Percentiles rank a stretch among this genome's conserved stretches.
Conservation (phyloP, 108 stramenopile species). For the Parmales sp. region DNA sequence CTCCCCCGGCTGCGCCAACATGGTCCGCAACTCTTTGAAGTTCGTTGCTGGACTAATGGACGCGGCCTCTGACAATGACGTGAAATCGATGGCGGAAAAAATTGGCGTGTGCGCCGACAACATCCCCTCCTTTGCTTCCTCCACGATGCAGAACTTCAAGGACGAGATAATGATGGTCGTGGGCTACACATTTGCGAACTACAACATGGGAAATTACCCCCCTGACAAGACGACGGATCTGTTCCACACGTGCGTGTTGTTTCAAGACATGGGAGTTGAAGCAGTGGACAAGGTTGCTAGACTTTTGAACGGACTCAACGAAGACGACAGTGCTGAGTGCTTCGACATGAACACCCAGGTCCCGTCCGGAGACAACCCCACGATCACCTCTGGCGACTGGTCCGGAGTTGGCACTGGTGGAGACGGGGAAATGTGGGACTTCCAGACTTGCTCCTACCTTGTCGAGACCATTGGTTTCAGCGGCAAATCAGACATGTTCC, state of each 20-base stretch:
- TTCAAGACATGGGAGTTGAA: constrained; percentile 24
- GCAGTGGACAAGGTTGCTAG: constrained; percentile 24
- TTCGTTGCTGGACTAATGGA: too few species aligned
- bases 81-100: too few species aligned
- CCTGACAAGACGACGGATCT: constrained; percentile 41
- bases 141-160: not conserved
- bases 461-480: constrained; percentile 58
- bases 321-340: constrained; percentile 29
- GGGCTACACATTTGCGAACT: constrained; percentile 47
- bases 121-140: not conserved
- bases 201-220: constrained; percentile 63
- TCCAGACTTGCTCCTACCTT: constrained; percentile 51
- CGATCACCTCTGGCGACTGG: constrained; percentile 52
- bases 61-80: too few species aligned
- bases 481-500: constrained; percentile 50
- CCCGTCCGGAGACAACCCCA: constrained; percentile 44
- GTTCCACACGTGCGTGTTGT: constrained; percentile 43
- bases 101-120: too few species aligned
- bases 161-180: constrained; percentile 46
- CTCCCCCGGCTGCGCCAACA: not conserved
- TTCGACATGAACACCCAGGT: constrained; percentile 52
- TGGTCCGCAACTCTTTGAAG: too few species aligned
- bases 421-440: constrained; percentile 61
- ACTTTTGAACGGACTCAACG: constrained; percentile 21
- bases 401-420: constrained; percentile 51